Evolutionary conservation across 2,329 filamentous ascomycete species (phyloP).

Genomic region (Penicillium sclerotigenum): DNA sequence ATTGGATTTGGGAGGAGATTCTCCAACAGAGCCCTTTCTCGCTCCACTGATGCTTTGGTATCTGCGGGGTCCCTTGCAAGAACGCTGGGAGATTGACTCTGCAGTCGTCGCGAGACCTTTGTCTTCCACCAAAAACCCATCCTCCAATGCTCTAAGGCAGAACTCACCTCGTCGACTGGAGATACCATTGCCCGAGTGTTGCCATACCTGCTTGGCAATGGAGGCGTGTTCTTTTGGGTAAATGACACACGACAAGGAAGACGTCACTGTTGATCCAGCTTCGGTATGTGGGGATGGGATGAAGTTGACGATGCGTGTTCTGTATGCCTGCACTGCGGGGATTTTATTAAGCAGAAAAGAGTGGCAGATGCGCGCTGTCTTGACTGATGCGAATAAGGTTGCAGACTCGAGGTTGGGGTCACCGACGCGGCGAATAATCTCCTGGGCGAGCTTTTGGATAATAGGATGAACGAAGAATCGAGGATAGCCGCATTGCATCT

Average conservation of each 20-base stretch:
- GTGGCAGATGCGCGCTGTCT: constrained; percentile 68
- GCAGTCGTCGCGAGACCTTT: constrained; percentile 29
- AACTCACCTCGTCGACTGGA: constrained; percentile 91
- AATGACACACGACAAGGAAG: constrained; percentile 67
- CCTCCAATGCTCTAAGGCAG: constrained; percentile 70
- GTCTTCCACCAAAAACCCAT: constrained; percentile 61
- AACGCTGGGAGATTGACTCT: constrained; percentile 32
- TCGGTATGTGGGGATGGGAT: constrained; percentile 62
- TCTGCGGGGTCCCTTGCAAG: constrained; percentile 69
- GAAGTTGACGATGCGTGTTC: constrained; percentile 54
- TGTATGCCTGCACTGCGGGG: constrained; percentile 39
- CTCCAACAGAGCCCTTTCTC: constrained; percentile 53
- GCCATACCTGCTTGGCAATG: constrained; percentile 92
- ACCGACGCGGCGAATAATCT: constrained; percentile 61
- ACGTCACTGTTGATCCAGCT: constrained; percentile 54
- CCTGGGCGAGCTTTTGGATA: constrained; percentile 69
- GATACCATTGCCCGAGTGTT: constrained; percentile 88
- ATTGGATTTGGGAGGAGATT: constrained; percentile 22
- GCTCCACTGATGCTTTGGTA: constrained; percentile 58
- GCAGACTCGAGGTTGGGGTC: constrained; percentile 58
- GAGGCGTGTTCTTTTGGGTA: constrained; percentile 65
- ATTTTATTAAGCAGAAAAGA: constrained; percentile 61
- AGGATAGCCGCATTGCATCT: constrained; percentile 89
- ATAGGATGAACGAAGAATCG: constrained; percentile 88
- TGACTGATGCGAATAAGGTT: constrained; percentile 76